phyloP scores from a whole-genome alignment of 768 basidiomycete species.

The Hygrocybe coccinea region DNA sequence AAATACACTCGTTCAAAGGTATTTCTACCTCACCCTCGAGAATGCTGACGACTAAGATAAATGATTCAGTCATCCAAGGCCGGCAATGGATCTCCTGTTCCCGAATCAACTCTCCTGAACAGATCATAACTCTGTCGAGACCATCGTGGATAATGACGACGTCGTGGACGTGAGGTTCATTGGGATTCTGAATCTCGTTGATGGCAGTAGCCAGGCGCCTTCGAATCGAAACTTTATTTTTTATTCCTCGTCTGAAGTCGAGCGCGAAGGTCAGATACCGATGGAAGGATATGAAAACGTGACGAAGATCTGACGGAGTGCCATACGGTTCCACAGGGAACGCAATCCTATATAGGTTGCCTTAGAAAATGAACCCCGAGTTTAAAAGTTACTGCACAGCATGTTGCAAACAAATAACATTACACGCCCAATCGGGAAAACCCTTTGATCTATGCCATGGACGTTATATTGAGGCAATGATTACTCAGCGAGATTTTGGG shows the following conservation, averaged over 20 bases:
- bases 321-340: background rate
- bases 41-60: background rate
- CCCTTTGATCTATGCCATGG: too few relatives aligned
- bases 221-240: constrained; percentile 64
- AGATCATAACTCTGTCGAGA: constrained; percentile 68
- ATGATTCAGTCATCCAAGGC: constrained; percentile 46
- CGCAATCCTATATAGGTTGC: constrained; percentile 87
- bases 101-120: constrained; percentile 74
- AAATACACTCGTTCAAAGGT: background rate
- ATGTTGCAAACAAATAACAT: too few relatives aligned
- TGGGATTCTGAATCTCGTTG: constrained; percentile 80
- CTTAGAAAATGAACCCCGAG: too few relatives aligned
- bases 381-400: too few relatives aligned
- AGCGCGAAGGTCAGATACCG: constrained; percentile 58
- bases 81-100: constrained; percentile 67
- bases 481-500: too few relatives aligned
- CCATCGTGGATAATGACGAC: constrained; percentile 88
- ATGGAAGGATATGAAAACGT: constrained; percentile 91
- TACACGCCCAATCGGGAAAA: too few relatives aligned
- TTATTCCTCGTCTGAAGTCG: constrained; percentile 82
- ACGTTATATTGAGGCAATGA: too few relatives aligned
- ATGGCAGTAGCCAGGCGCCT: constrained; percentile 75
- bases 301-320: constrained; percentile 76
- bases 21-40: background rate
- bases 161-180: constrained; percentile 68